Evolutionary conservation across 2,329 filamentous ascomycete genomes (phyloP).

Genomic region (Phyllosticta capitalensis): DNA sequence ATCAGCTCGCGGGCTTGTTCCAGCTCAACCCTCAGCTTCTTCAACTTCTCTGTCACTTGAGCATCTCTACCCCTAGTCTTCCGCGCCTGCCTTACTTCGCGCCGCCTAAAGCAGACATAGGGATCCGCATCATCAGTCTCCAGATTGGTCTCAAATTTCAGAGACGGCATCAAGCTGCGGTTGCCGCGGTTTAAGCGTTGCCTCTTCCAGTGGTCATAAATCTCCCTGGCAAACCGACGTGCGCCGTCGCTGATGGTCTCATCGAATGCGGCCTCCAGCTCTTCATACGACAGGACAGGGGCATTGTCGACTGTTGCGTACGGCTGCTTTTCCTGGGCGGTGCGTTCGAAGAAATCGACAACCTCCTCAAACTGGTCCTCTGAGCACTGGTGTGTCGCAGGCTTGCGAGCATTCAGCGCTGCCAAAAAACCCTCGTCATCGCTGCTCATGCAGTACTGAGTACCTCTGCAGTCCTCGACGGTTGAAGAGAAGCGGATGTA

Average conservation of each 20-base stretch:
- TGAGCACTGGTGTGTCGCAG: conserved; percentile 55
- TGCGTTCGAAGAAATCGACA: conserved; percentile 92
- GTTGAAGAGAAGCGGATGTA: conserved; percentile 98
- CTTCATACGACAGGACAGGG: conserved; percentile 53
- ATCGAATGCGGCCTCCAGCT: conserved; percentile 55
- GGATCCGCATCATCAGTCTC: conserved; percentile 94
- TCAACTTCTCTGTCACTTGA: conserved; percentile 88
- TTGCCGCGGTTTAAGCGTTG: conserved; percentile 59
- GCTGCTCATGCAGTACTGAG: conserved; percentile 86
- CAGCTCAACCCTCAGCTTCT: conserved; percentile 79
- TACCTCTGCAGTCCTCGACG: conserved; percentile 87
- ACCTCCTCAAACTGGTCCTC: conserved; percentile 90
- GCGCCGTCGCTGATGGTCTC: conserved; percentile 45
- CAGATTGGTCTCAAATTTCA: conserved; percentile 91
- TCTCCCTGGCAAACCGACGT: conserved; percentile 57
- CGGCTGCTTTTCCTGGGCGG: conserved; percentile 71
- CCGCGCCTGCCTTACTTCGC: conserved; percentile 85
- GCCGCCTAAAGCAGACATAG: conserved; percentile 93
- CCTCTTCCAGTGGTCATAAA: conserved; percentile 85
- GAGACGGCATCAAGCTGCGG: conserved; percentile 60
- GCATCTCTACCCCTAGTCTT: conserved; percentile 92
- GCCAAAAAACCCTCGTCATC: conserved; percentile 83
- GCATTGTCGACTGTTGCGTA: conserved; percentile 86
- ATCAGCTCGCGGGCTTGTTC: conserved; percentile 81
- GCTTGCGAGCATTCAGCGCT: conserved; percentile 69